Conservation (phyloP, 1,139 yeast genomes). For the Suhomyces bribrorum region DNA sequence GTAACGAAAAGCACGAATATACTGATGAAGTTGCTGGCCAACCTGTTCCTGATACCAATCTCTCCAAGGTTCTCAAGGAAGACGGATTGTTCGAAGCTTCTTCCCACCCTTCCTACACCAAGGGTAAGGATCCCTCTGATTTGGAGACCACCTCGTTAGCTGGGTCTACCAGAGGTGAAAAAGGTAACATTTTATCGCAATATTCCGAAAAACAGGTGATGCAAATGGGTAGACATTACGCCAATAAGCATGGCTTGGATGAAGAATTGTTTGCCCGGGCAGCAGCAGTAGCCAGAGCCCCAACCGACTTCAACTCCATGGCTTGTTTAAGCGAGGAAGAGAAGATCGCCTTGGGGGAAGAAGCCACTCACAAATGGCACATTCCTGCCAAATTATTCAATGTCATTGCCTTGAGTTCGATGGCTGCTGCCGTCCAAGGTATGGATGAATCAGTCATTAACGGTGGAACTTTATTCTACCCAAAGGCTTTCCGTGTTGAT, state of each 20-base stretch:
- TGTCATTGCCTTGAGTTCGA: constrained; percentile 72
- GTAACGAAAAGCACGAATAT: not conserved
- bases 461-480: constrained; percentile 79
- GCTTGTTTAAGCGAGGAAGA: constrained; percentile 60
- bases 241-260: constrained; percentile 60
- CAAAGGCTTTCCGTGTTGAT: constrained; percentile 44
- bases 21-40: not conserved
- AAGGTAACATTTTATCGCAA: constrained; percentile 61
- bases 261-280: constrained; percentile 68
- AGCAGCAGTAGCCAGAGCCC: constrained; percentile 75
- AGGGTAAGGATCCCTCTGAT: constrained; percentile 23
- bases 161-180: constrained; percentile 27
- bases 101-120: constrained; percentile 23
- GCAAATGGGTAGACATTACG: constrained; percentile 72
- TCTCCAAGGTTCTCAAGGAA: not conserved
- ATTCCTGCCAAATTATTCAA: constrained; percentile 61
- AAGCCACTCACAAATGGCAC: constrained; percentile 64
- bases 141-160: constrained; percentile 27
- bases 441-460: constrained; percentile 89
- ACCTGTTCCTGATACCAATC: not conserved
- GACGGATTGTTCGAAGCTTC: constrained; percentile 25
- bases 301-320: constrained; percentile 61
- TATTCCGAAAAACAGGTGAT: constrained; percentile 66
- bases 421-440: constrained; percentile 92
- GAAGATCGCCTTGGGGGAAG: constrained; percentile 52